These are phyloP conservation scores for Ophiostoma angusticollis DNA, from an alignment of 2,329 filamentous ascomycete genomes.

Conservation along the genomic window DNA sequence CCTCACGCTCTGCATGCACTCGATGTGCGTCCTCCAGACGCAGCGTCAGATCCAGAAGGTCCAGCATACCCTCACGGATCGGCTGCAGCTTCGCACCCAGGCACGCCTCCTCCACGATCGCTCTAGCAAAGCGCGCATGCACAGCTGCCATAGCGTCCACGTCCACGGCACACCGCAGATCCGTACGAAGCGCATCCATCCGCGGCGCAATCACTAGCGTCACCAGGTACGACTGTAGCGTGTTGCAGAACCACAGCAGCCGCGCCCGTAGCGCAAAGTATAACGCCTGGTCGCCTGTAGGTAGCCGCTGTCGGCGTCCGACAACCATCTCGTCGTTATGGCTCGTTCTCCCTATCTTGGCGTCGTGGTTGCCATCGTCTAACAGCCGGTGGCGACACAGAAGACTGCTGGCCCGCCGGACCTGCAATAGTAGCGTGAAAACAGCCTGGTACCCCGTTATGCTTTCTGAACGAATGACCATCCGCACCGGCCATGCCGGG, in stretches of 20 bases:
- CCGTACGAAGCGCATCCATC: constrained; percentile 39
- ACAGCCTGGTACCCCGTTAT: constrained; percentile 56
- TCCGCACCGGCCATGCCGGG: constrained; percentile 53
- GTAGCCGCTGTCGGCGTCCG: neutral
- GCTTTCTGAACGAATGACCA: constrained; percentile 57
- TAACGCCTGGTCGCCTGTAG: constrained; percentile 27
- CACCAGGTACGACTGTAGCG: constrained; percentile 62
- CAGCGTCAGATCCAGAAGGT: constrained; percentile 62
- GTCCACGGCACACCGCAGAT: constrained; percentile 50
- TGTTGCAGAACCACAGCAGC: constrained; percentile 66
- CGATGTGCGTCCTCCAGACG: constrained; percentile 50
- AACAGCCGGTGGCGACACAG: constrained; percentile 44
- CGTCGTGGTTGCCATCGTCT: constrained; percentile 22
- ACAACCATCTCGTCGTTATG: no score
- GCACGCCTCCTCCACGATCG: constrained; percentile 55
- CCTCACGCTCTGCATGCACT: constrained; percentile 24
- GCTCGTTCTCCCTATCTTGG: constrained; percentile 12
- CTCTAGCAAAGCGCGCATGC: constrained; percentile 51
- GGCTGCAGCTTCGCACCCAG: constrained; percentile 55
- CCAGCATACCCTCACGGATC: constrained; percentile 60
- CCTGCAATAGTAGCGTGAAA: constrained; percentile 65
- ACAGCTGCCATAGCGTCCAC: constrained; percentile 69
- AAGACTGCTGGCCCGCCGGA: constrained; percentile 55
- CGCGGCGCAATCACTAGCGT: constrained; percentile 56
- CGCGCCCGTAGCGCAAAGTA: constrained; percentile 53